Evolutionary conservation across 169 alveolate species (phyloP).

Genomic region (Eimeria sp.): DNA sequence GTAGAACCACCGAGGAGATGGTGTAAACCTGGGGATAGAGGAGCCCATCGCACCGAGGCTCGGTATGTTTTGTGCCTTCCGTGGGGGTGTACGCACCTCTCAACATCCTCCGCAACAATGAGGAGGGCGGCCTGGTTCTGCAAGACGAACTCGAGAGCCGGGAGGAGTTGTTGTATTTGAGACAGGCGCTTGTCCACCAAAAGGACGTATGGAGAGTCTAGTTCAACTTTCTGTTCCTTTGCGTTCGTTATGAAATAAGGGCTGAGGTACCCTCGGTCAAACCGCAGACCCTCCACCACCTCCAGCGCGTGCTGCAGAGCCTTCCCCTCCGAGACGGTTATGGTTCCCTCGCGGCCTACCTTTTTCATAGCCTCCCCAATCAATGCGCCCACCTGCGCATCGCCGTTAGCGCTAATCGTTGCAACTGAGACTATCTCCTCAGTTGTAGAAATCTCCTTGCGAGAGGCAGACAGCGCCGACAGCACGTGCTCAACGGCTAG

Average conservation of each 20-base stretch:
- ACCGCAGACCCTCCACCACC: conserved; percentile 99
- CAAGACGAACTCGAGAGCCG: conserved; percentile 97
- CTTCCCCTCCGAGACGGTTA: conserved; percentile 99
- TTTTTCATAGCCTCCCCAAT: conserved; percentile 98
- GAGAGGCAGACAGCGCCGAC: conserved; percentile 89
- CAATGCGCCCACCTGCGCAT: conserved; percentile 96
- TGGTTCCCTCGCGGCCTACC: conserved; percentile 99
- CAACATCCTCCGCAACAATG: conserved; percentile 99
- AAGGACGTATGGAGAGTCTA: conserved; percentile 98
- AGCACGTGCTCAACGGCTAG: conserved; percentile 93
- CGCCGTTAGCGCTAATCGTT: conserved; percentile 99
- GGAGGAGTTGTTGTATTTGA: conserved; percentile 96
- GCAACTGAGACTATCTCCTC: conserved; percentile 96
- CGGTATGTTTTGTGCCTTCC: not conserved
- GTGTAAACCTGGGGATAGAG: not conserved
- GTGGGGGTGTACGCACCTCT: conserved; percentile 84
- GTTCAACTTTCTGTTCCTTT: conserved; percentile 95
- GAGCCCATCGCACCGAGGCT: not conserved
- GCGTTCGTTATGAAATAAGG: conserved; percentile 99
- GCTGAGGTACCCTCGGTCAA: conserved; percentile 99
- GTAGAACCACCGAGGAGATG: not conserved
- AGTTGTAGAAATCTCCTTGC: conserved; percentile 92
- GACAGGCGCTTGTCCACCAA: conserved; percentile 98
- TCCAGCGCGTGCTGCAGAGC: conserved; percentile 99
- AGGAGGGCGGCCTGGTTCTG: conserved; percentile 96